These are phyloP conservation scores for Ambrosia artemisiifolia DNA, from an alignment of 129 eudicot genomes.

Conservation along the genomic window DNA sequence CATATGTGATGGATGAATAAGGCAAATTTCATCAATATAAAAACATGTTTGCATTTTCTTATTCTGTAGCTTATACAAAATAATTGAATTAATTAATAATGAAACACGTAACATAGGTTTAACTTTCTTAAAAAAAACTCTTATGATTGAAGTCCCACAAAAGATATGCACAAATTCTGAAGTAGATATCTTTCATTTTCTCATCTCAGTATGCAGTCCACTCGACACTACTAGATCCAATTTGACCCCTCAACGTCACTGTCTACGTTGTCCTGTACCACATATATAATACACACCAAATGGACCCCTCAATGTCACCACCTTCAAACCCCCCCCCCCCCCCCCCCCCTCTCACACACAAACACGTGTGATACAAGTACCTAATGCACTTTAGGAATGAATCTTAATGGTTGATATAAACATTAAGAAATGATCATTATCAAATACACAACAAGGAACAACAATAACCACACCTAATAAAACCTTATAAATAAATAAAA, in stretches of 20 bases:
- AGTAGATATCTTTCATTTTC: constrained; percentile 41
- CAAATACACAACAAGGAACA: background rate
- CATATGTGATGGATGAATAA: background rate
- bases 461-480: too few relatives aligned
- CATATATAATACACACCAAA: background rate
- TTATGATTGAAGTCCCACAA: constrained; percentile 1
- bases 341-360: background rate
- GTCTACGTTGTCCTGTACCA: constrained; percentile 13
- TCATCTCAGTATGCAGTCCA: constrained; percentile 30
- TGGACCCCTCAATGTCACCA: background rate
- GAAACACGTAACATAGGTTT: background rate
- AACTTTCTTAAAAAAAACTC: background rate
- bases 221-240: constrained; percentile 19
- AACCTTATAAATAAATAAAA: too few relatives aligned
- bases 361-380: background rate
- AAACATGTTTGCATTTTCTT: background rate
- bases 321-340: too few relatives aligned
- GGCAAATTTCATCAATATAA: background rate
- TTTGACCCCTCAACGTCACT: constrained; percentile 34
- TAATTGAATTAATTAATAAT: background rate
- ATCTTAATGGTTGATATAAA: background rate
- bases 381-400: background rate
- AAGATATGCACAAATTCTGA: constrained; percentile 10
- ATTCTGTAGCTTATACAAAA: background rate
- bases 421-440: background rate